These are phyloP conservation scores for Capsella bursapastoris DNA, from an alignment of 345 rosid genomes.

Conservation along the genomic window DNA sequence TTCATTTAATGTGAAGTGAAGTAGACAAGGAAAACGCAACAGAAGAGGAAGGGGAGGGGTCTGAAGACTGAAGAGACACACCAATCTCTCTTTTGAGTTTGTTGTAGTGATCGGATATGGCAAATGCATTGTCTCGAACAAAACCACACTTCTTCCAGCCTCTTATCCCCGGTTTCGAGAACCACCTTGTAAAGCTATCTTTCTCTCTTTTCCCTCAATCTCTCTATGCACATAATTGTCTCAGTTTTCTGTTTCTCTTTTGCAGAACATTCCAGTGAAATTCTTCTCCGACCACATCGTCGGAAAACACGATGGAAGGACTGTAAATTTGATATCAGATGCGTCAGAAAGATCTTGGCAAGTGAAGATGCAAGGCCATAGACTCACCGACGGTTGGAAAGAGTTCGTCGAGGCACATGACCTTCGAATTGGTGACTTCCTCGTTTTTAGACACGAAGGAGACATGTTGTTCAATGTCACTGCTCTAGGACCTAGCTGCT, in stretches of 20 bases:
- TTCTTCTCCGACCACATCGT: slow-evolving; percentile 26
- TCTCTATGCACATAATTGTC: not conserved
- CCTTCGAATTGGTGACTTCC: slow-evolving; percentile 22
- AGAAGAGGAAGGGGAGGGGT: not conserved
- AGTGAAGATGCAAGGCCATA: slow-evolving; percentile 30
- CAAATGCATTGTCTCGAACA: not conserved
- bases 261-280: slow-evolving; percentile 21
- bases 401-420: slow-evolving; percentile 24
- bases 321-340: slow-evolving; percentile 1
- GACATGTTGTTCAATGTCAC: slow-evolving; percentile 30
- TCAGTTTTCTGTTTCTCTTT: not conserved
- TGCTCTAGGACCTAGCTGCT: slow-evolving; percentile 23
- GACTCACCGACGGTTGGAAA: slow-evolving; percentile 21
- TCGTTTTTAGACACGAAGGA: slow-evolving; percentile 31
- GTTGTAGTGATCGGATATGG: slow-evolving; percentile 14
- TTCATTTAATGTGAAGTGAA: not conserved
- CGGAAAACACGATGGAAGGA: slow-evolving; percentile 18
- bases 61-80: not conserved
- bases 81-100: not conserved
- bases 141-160: slow-evolving; percentile 27
- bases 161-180: slow-evolving; percentile 12
- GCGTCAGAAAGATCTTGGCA: slow-evolving; percentile 16
- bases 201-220: not conserved
- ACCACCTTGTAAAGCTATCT: slow-evolving; percentile 16
- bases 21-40: not conserved